Conservation (phyloP, 768 basidiomycete species). For the Lactifluus subvellereus region DNA sequence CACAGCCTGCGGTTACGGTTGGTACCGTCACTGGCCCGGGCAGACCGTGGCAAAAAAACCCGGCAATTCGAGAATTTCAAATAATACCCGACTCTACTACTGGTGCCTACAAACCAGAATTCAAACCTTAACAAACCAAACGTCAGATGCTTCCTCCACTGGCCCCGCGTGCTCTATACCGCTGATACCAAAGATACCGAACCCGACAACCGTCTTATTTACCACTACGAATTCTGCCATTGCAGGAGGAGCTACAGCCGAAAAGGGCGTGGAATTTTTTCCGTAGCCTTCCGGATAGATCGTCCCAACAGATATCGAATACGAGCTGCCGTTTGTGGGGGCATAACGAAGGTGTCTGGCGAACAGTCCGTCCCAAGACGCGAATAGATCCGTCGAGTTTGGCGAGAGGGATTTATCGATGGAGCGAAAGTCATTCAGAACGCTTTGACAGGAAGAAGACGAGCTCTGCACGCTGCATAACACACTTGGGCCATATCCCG, state of each 20-base stretch:
- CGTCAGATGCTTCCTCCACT: background rate
- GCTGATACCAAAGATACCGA: background rate
- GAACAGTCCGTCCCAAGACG: background rate
- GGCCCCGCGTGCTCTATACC: background rate
- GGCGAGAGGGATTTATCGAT: too few species aligned
- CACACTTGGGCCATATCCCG: too few species aligned
- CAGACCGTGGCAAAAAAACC: too few species aligned
- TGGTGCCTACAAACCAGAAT: too few species aligned
- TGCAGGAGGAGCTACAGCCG: background rate
- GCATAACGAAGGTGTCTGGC: background rate
- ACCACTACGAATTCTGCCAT: background rate
- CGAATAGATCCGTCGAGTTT: constrained; percentile 9
- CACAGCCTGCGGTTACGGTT: too few species aligned
- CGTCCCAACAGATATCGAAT: background rate
- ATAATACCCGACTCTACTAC: background rate
- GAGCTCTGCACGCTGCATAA: too few species aligned
- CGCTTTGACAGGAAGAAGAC: too few species aligned
- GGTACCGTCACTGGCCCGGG: too few species aligned
- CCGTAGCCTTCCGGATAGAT: constrained; percentile 17
- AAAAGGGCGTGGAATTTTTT: constrained; percentile 12
- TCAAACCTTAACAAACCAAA: constrained; percentile 9
- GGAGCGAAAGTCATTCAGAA: too few species aligned
- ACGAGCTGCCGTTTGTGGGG: background rate
- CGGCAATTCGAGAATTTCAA: background rate
- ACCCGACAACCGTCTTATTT: background rate